A percentile compares a stretch with the other conserved stretches of the same genome.
These are phyloP conservation scores for Selaginella tamariscina DNA, from an alignment of 75 land plant genomes.

Conservation along the genomic window DNA sequence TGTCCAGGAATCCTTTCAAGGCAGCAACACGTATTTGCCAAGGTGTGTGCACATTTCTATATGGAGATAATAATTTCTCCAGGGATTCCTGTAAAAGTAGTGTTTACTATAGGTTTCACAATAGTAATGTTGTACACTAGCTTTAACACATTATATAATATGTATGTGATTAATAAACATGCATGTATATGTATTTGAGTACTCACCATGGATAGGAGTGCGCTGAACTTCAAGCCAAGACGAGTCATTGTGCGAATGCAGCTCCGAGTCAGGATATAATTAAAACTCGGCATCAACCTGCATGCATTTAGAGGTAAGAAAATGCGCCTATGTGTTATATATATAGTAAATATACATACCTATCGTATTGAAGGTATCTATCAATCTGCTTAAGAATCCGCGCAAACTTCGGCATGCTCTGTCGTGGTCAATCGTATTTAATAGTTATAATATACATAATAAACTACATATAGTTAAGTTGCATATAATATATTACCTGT, in stretches of 20 bases:
- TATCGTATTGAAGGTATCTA: slow-evolving; percentile 78
- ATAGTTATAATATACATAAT: background rate
- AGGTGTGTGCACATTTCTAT: slow-evolving; percentile 23
- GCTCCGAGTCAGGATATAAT: slow-evolving; percentile 66
- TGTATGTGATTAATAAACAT: background rate
- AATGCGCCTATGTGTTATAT: background rate
- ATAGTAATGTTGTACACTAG: background rate
- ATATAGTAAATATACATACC: slow-evolving; percentile 27
- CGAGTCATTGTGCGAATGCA: slow-evolving; percentile 69
- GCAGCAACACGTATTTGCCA: slow-evolving; percentile 85
- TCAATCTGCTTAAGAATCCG: slow-evolving; percentile 80
- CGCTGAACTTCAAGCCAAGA: slow-evolving; percentile 57
- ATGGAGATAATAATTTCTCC: slow-evolving; percentile 44
- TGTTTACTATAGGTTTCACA: background rate
- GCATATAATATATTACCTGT: slow-evolving; percentile 39
- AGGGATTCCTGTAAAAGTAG: slow-evolving; percentile 41
- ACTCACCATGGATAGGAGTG: slow-evolving; percentile 46
- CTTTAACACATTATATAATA: background rate
- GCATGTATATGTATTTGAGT: background rate
- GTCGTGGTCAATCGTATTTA: slow-evolving; percentile 8
- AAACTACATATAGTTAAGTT: background rate
- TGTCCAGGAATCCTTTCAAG: slow-evolving; percentile 44
- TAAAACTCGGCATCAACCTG: slow-evolving; percentile 94
- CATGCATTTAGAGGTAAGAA: slow-evolving; percentile 1
- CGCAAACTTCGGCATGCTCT: slow-evolving; percentile 49